A percentile compares a stretch with the other conserved stretches of the same genome.
Evolutionary conservation across 2,329 filamentous ascomycete genomes (phyloP).

Genomic region (Dryadomyces quercivorus): DNA sequence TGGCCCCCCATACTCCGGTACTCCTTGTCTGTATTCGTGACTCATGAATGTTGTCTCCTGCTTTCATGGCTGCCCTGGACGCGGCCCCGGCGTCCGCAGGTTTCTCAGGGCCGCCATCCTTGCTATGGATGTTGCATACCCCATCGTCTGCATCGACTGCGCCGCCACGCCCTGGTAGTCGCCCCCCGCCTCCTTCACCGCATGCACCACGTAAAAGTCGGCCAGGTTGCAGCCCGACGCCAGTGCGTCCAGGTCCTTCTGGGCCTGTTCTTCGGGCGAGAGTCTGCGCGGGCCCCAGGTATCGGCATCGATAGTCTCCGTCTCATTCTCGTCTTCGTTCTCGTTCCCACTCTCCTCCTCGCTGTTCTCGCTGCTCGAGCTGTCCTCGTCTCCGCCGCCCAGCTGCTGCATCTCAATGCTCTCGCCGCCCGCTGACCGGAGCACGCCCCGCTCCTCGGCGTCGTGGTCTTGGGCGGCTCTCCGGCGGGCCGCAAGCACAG

Average conservation of each 20-base stretch:
- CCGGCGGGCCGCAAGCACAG: background rate
- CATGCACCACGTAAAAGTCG: slow-evolving; percentile 40
- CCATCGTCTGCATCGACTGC: slow-evolving; percentile 39
- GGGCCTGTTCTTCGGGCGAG: slow-evolving; percentile 17
- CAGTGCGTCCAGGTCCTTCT: slow-evolving; percentile 34
- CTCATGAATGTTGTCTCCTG: too few relatives aligned
- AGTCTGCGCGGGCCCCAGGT: slow-evolving; percentile 13
- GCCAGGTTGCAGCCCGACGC: slow-evolving; percentile 42
- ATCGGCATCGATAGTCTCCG: slow-evolving; percentile 13
- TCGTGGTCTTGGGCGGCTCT: slow-evolving; percentile 37
- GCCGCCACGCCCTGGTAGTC: slow-evolving; percentile 35
- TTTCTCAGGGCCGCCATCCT: slow-evolving; percentile 6
- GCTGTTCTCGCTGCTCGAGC: slow-evolving; percentile 9
- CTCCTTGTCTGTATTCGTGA: too few relatives aligned
- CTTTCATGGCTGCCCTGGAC: too few relatives aligned
- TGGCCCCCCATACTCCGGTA: too few relatives aligned
- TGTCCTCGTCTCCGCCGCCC: slow-evolving; percentile 14
- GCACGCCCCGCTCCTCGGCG: slow-evolving; percentile 42
- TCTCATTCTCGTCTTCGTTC: slow-evolving; percentile 14
- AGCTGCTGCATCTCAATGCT: slow-evolving; percentile 33
- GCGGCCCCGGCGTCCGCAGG: background rate
- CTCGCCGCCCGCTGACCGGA: slow-evolving; percentile 24
- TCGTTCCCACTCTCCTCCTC: background rate
- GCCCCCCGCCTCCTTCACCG: slow-evolving; percentile 33
- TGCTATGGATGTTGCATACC: slow-evolving; percentile 27